Conservation (phyloP, 257 asterid genomes). For the Rehmannia glutinosa region DNA sequence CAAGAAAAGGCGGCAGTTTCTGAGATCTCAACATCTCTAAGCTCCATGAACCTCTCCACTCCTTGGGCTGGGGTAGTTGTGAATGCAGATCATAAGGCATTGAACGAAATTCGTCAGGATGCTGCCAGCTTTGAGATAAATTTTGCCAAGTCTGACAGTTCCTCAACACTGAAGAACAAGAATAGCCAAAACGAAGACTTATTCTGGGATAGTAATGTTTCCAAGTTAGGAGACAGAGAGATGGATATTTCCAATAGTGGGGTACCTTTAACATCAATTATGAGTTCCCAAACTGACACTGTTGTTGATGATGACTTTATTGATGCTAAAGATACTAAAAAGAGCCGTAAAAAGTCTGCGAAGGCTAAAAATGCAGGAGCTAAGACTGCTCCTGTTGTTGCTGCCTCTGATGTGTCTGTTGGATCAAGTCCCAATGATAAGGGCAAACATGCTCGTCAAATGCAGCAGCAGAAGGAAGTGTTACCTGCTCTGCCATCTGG, state of each 20-base stretch:
- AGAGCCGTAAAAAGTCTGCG: conserved; percentile 81
- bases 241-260: conserved; percentile 32
- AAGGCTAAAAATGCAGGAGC: conserved; percentile 66
- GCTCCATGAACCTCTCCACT: conserved; percentile 44
- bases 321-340: conserved; percentile 88
- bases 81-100: conserved; percentile 50
- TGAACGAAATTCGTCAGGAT: conserved; percentile 41
- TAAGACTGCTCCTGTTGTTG: conserved; percentile 45
- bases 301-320: conserved; percentile 61
- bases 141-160: conserved; percentile 37
- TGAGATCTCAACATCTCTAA: conserved; percentile 49
- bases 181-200: conserved; percentile 57
- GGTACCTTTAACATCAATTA: conserved; percentile 25
- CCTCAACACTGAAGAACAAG: conserved; percentile 40
- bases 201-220: conserved; percentile 44
- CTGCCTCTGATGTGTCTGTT: conserved; percentile 38
- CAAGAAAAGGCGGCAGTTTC: conserved; percentile 46
- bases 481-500: conserved; percentile 77
- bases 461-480: conserved; percentile 71
- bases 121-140: conserved; percentile 25
- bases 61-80: conserved; percentile 68
- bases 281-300: conserved; percentile 36
- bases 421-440: conserved; percentile 63
- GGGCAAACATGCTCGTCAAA: conserved; percentile 47
- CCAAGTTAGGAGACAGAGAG: conserved; percentile 44